Base-by-base conservation (phyloP, 306 rosid genomes). In the Acmispon strigosus region DNA sequence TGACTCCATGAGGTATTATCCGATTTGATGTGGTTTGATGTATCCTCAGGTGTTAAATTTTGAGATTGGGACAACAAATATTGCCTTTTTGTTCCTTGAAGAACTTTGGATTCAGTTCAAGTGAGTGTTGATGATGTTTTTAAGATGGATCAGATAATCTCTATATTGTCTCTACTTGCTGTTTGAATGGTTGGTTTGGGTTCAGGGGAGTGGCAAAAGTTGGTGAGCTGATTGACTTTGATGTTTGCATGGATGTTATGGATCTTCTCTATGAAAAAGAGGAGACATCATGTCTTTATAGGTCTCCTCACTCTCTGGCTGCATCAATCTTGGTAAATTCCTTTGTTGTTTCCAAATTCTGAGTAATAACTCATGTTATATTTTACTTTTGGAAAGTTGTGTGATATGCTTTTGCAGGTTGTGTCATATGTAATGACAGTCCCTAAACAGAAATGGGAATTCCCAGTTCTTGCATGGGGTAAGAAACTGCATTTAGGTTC, bases 401-500 rank as follows among this genome's bases (percentile, higher is more conserved):
- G 29, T 44, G 62, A 13, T 41, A 51, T 69, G 27, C 43, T 52
- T 60, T 62, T 83, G 61, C 81, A 90, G 97, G 92, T 87, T 62
- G 89, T 82, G 57, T 84, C 96, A 50, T 90, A 90, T 61, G 67
- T 93, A 50, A 90, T 83, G 60, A 85, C 92, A 14, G 87, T 88
- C 71, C 97, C 98, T 10, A 81, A 61, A 76, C 97, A 87, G 86
- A 79, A 77, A 67, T 78, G 76, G 83, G 98, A 93, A 67, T 93
- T 93, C 72, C 96, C 98, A 0, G 68, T 90, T 80, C 85, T 93
- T 84, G 79, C 87, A 62, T 93, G 98, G 98, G 96, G 96, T 93
- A 83, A 84, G 86, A 62, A 65, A 74, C 18, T 48, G 34, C 17
- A 68, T 19, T 5, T 58, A 53, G 39, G 67, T 17, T 72, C 43